These are phyloP conservation scores for Lindgomyces ingoldianus DNA, from an alignment of 495 filamentous ascomycete species.

Conservation along the genomic window DNA sequence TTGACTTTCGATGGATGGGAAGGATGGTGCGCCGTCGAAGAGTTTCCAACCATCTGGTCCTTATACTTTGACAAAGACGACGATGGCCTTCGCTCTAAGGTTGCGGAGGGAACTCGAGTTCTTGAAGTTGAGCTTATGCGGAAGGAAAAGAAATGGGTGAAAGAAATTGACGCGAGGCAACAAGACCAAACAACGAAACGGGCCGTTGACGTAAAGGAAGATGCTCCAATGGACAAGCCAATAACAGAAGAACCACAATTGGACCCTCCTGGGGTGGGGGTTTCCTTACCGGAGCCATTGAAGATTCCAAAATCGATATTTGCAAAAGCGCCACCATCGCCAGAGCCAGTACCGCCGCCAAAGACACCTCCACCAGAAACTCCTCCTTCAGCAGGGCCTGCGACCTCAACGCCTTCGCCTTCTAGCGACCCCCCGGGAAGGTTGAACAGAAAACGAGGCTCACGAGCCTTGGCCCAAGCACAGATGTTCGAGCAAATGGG, in stretches of 20 bases:
- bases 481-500: slow-evolving; percentile 24
- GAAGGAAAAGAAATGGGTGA: slow-evolving; percentile 33
- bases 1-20: slow-evolving; percentile 45
- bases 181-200: slow-evolving; percentile 33
- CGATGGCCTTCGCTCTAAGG: slow-evolving; percentile 29
- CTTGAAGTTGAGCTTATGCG: slow-evolving; percentile 31
- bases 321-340: neutral
- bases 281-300: slow-evolving; percentile 8
- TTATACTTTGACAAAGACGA: slow-evolving; percentile 40
- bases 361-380: slow-evolving; percentile 11
- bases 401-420: neutral
- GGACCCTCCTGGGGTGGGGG: slow-evolving; percentile 4
- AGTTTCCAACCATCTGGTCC: slow-evolving; percentile 34
- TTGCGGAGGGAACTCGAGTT: slow-evolving; percentile 23
- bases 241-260: slow-evolving; percentile 5
- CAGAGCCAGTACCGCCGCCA: neutral
- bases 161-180: slow-evolving; percentile 19
- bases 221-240: slow-evolving; percentile 25
- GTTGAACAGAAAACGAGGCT: too few species aligned
- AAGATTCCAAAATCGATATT: slow-evolving; percentile 17
- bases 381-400: slow-evolving; percentile 12
- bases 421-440: too few species aligned
- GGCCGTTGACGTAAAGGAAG: slow-evolving; percentile 18
- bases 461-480: slow-evolving; percentile 23
- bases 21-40: slow-evolving; percentile 43